These are phyloP conservation scores for Odontarrhena argentea DNA, from an alignment of 345 rosid genomes.

Conservation along the genomic window DNA sequence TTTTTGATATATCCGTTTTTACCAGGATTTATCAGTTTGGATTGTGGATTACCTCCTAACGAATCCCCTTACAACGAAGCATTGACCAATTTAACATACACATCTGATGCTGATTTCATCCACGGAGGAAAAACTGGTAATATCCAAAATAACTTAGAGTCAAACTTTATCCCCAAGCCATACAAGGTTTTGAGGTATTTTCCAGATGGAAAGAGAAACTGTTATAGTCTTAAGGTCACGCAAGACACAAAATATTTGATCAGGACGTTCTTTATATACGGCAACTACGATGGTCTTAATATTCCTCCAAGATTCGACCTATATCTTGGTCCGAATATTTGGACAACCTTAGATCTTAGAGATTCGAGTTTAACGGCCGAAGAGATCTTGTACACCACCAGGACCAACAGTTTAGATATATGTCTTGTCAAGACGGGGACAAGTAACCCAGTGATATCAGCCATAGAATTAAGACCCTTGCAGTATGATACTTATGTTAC, in stretches of 20 bases:
- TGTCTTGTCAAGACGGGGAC: slow-evolving; percentile 46
- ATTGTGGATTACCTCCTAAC: slow-evolving; percentile 44
- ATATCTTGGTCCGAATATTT: slow-evolving; percentile 36
- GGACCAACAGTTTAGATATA: slow-evolving; percentile 20
- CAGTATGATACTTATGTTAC: slow-evolving; percentile 7
- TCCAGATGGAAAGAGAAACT: too few relatives aligned
- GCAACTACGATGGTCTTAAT: slow-evolving; percentile 38
- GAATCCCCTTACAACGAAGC: slow-evolving; percentile 35
- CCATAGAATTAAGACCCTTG: slow-evolving; percentile 28
- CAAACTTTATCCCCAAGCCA: neutral
- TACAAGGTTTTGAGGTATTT: slow-evolving; percentile 30
- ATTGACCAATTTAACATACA: slow-evolving; percentile 30
- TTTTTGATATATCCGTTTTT: neutral
- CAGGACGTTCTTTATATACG: slow-evolving; percentile 37
- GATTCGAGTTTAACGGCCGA: neutral
- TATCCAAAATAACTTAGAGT: neutral
- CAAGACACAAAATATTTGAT: slow-evolving; percentile 40
- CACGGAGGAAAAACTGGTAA: slow-evolving; percentile 33
- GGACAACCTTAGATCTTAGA: slow-evolving; percentile 21
- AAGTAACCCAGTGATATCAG: slow-evolving; percentile 36
- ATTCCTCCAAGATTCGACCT: slow-evolving; percentile 37
- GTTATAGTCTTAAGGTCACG: slow-evolving; percentile 36
- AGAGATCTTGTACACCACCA: slow-evolving; percentile 38
- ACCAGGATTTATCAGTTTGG: slow-evolving; percentile 51
- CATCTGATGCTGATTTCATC: slow-evolving; percentile 41